Evolutionary conservation across 345 rosid species (phyloP).

Genomic region (Lepidium aucheri): DNA sequence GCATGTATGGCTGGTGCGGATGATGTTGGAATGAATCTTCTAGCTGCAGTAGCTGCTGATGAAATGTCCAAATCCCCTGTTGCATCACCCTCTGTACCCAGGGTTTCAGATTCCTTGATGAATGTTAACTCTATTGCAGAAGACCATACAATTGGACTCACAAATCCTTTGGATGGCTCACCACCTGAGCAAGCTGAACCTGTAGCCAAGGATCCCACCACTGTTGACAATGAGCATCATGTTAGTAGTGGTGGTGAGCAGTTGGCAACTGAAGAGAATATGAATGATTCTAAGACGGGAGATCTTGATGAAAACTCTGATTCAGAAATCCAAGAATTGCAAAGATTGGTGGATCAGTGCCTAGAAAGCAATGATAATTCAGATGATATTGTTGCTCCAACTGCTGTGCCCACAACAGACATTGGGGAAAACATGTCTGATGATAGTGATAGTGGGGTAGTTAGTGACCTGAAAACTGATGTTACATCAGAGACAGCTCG

Average conservation of each 20-base stretch:
- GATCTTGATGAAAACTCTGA: slow-evolving; percentile 28
- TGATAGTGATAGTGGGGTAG: slow-evolving; percentile 24
- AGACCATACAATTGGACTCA: slow-evolving; percentile 27
- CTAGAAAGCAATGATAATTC: slow-evolving; percentile 35
- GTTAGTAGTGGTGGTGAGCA: slow-evolving; percentile 9
- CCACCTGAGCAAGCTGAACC: slow-evolving; percentile 26
- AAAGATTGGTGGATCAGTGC: slow-evolving; percentile 32
- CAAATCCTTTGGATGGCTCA: slow-evolving; percentile 25
- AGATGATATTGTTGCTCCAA: slow-evolving; percentile 17
- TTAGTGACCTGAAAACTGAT: slow-evolving; percentile 17
- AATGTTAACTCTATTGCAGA: slow-evolving; percentile 29
- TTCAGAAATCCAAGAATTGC: slow-evolving; percentile 26
- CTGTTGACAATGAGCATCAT: slow-evolving; percentile 27
- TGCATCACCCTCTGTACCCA: slow-evolving; percentile 49
- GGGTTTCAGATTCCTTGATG: slow-evolving; percentile 28
- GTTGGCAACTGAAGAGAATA: slow-evolving; percentile 24
- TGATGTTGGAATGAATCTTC: slow-evolving; percentile 90
- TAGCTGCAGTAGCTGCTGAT: slow-evolving; percentile 90
- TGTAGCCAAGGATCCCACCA: slow-evolving; percentile 20
- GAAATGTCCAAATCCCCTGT: slow-evolving; percentile 64
- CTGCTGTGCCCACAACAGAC: slow-evolving; percentile 9
- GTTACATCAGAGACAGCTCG: slow-evolving; percentile 26
- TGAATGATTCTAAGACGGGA: slow-evolving; percentile 14
- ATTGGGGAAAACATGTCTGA: slow-evolving; percentile 22
- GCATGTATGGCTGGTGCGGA: slow-evolving; percentile 44